Evolutionary conservation across 495 filamentous ascomycete genomes (phyloP), one percentile per base, ranked within the genome.

Genomic region (Lasiosphaeria hispida): DNA sequence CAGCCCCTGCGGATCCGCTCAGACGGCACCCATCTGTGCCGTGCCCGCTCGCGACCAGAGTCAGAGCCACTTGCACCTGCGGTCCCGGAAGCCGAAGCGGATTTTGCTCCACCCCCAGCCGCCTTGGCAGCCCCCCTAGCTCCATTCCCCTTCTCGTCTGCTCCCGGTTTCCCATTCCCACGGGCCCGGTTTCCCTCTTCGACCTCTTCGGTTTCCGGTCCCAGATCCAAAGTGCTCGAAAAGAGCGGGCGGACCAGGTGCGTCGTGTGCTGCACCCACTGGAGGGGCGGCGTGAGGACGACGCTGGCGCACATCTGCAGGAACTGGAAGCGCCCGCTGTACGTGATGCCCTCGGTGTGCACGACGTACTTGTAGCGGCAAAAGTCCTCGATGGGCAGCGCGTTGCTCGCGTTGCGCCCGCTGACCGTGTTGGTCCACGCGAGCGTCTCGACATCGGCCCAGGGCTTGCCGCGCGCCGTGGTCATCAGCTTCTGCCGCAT

Each of bases 291-390:
- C n/a, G 73, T 72, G 17, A 83, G 51, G 10, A 81, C 67, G 0
- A 82, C 76, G 48, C 73, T 77, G 0, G 57, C 69, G 60, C 80
- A 83, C 48, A 79, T 70, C 67, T 79, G 77, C 59, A 78, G 76
- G 67, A 75, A 82, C 58, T 79, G 78, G 52, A 83, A 76, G 34
- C 80, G 71, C 3, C 80, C 83, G 37, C 77, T 80, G 63, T 85
- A 85, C 8, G 83, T 78, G 18, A 85, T 71, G 1, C 83, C 83
- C 70, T 87, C 84, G 13, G 83, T 83, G 61, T 85, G 81, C 33
- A 86, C 63, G 10, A 81, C 66, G 62, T 80, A 82, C 42, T 76
- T 77, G 60, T 80, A 80, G 50, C 68, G 64, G 60, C 80, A 83
- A 15, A 58, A 62, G 8, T 55, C 60, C 45, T 58, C 55, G 33